phyloP scores from a whole-genome alignment of 352 stramenopile genomes.

The Phytophthora litchii region DNA sequence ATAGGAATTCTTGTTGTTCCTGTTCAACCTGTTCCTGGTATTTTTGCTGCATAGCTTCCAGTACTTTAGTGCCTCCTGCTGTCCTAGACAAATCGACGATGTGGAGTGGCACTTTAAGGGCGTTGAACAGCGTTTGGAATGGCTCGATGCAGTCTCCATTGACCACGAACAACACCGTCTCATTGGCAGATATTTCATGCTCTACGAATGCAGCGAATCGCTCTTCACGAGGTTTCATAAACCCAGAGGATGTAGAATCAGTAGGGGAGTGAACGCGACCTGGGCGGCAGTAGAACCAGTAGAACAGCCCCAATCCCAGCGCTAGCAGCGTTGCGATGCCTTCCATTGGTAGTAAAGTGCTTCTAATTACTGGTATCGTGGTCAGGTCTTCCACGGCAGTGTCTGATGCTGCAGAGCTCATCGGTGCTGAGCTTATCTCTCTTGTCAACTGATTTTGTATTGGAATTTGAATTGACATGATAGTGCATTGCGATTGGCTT shows the following conservation, averaged over 20 bases:
- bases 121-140: constrained; percentile 26
- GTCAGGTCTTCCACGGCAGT: constrained; percentile 4
- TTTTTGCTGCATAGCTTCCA: constrained; percentile 22
- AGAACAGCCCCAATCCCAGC: constrained; percentile 17
- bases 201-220: constrained; percentile 30
- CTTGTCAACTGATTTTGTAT: no score
- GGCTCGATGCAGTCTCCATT: constrained; percentile 4
- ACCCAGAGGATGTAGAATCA: not conserved
- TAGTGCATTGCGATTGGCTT: no score
- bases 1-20: constrained; percentile 32
- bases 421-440: not conserved
- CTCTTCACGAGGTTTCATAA: constrained; percentile 7
- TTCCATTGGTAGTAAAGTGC: constrained; percentile 10
- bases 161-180: constrained; percentile 19
- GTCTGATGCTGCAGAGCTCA: constrained; percentile 16
- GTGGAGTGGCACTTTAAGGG: constrained; percentile 22
- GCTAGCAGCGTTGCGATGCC: constrained; percentile 15
- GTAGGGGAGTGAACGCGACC: not conserved
- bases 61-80: constrained; percentile 32
- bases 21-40: constrained; percentile 4
- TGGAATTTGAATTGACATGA: no score
- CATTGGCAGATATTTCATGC: constrained; percentile 20
- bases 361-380: not conserved
- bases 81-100: constrained; percentile 36
- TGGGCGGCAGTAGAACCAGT: constrained; percentile 30